phyloP scores from a whole-genome alignment of 306 rosid genomes.

The Casuarina equisetifolia region DNA sequence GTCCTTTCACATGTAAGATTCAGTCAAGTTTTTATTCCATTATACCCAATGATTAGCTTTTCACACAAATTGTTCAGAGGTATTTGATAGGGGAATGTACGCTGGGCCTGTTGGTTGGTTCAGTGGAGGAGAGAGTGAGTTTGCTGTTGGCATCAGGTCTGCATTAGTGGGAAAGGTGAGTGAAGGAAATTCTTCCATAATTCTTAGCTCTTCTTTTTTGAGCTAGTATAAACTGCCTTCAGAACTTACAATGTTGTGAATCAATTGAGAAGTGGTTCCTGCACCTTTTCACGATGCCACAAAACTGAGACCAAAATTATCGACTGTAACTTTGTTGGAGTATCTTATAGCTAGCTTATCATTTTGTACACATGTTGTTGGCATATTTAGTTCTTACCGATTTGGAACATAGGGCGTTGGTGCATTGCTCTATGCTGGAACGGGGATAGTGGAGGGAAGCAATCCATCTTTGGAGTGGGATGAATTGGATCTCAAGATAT shows the following conservation, averaged over 20 bases:
- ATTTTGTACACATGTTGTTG: neutral
- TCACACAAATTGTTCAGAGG: slow-evolving; percentile 48
- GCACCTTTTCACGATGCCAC: slow-evolving; percentile 1
- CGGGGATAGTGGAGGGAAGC: slow-evolving; percentile 96
- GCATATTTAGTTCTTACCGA: slow-evolving; percentile 15
- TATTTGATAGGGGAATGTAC: slow-evolving; percentile 95
- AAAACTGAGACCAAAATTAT: neutral
- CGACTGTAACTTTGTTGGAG: neutral
- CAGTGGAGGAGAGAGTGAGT: slow-evolving; percentile 97
- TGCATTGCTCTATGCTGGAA: slow-evolving; percentile 87
- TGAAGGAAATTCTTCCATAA: neutral
- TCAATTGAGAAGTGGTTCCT: slow-evolving; percentile 13
- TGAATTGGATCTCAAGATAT: slow-evolving; percentile 87
- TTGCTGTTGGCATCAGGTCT: slow-evolving; percentile 96
- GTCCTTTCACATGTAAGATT: neutral
- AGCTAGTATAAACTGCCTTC: neutral
- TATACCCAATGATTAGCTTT: neutral
- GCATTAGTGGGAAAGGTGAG: slow-evolving; percentile 87
- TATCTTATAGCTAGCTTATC: neutral
- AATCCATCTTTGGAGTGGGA: slow-evolving; percentile 84
- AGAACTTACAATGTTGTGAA: slow-evolving; percentile 13
- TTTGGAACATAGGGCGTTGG: slow-evolving; percentile 58
- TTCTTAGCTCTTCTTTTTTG: slow-evolving; percentile 18
- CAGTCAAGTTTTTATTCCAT: neutral
- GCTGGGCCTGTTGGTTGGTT: slow-evolving; percentile 99